These are phyloP conservation scores for Scalesia atractyloides DNA, from an alignment of 129 eudicot genomes.

Conservation along the genomic window DNA sequence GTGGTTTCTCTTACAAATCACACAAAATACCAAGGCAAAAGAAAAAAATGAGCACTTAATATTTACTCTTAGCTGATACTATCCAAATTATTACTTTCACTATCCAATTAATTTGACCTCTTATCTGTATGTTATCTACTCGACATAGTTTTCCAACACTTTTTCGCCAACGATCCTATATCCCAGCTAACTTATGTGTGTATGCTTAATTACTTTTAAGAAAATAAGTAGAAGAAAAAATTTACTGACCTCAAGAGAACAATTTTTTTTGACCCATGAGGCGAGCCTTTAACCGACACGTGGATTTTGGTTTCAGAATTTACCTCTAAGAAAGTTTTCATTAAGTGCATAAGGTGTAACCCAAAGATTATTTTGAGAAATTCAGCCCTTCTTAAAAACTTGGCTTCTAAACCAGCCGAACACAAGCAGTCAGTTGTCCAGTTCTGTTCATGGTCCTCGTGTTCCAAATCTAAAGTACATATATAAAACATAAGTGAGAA, in stretches of 20 bases:
- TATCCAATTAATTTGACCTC: too few relatives aligned
- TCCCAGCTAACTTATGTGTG: too few relatives aligned
- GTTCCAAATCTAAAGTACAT: conserved; percentile 60
- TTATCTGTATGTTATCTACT: too few relatives aligned
- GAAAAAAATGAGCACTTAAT: too few relatives aligned
- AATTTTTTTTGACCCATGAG: conserved; percentile 80
- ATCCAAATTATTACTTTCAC: too few relatives aligned
- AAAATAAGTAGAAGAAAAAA: background rate
- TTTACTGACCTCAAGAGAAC: conserved; percentile 72
- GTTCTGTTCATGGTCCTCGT: conserved; percentile 80
- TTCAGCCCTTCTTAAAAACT: conserved; percentile 79
- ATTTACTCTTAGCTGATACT: too few relatives aligned
- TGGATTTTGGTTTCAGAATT: conserved; percentile 91
- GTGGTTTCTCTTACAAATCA: background rate
- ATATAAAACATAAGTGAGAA: background rate
- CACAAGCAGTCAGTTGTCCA: conserved; percentile 82
- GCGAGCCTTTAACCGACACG: conserved; percentile 87
- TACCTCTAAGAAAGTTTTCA: conserved; percentile 86
- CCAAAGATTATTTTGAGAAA: conserved; percentile 86
- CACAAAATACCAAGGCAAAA: too few relatives aligned
- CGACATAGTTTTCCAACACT: too few relatives aligned
- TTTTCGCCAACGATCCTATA: too few relatives aligned
- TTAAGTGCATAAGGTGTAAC: conserved; percentile 71
- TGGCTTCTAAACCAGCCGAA: conserved; percentile 81
- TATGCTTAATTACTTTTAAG: too few relatives aligned